Percentiles rank a stretch among this genome's conserved stretches.
These are phyloP conservation scores for Theobroma grandiflorum DNA, from an alignment of 441 rosid genomes.

Conservation along the genomic window DNA sequence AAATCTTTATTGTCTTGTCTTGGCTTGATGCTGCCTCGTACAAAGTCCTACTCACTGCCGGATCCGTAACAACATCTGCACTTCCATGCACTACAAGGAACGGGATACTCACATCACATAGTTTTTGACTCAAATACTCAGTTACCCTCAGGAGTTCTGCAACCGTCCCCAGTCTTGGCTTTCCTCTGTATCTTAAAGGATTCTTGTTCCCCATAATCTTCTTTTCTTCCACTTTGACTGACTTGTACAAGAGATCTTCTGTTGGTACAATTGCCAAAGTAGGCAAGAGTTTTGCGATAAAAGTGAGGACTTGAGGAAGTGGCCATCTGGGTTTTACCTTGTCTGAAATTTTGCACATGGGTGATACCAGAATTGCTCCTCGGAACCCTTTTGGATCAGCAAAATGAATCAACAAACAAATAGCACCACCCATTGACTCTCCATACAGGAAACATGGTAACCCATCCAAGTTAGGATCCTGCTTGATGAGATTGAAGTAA, in stretches of 20 bases:
- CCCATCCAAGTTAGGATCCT: slow-evolving; percentile 40
- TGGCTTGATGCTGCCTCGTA: slow-evolving; percentile 59
- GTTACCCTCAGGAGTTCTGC: slow-evolving; percentile 77
- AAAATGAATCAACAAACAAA: slow-evolving; percentile 66
- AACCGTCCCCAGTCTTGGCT: slow-evolving; percentile 88
- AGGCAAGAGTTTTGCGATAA: slow-evolving; percentile 70
- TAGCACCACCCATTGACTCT: slow-evolving; percentile 93
- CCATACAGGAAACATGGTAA: slow-evolving; percentile 74
- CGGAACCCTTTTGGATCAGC: slow-evolving; percentile 58
- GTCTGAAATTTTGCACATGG: slow-evolving; percentile 88
- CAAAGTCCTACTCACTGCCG: slow-evolving; percentile 72
- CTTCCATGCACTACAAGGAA: slow-evolving; percentile 82
- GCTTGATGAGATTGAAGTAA: slow-evolving; percentile 59
- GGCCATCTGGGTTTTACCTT: slow-evolving; percentile 84
- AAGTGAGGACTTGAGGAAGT: slow-evolving; percentile 55
- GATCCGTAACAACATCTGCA: slow-evolving; percentile 88
- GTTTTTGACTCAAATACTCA: slow-evolving; percentile 53
- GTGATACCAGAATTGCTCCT: slow-evolving; percentile 81
- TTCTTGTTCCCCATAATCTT: slow-evolving; percentile 59
- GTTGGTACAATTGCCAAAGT: slow-evolving; percentile 81
- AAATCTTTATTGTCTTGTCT: slow-evolving; percentile 77
- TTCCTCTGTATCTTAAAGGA: slow-evolving; percentile 72
- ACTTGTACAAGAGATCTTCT: slow-evolving; percentile 60
- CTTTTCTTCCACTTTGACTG: slow-evolving; percentile 73
- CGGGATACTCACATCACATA: slow-evolving; percentile 67